phyloP scores from a whole-genome alignment of 495 filamentous ascomycete genomes.

The Neurospora sp. region DNA sequence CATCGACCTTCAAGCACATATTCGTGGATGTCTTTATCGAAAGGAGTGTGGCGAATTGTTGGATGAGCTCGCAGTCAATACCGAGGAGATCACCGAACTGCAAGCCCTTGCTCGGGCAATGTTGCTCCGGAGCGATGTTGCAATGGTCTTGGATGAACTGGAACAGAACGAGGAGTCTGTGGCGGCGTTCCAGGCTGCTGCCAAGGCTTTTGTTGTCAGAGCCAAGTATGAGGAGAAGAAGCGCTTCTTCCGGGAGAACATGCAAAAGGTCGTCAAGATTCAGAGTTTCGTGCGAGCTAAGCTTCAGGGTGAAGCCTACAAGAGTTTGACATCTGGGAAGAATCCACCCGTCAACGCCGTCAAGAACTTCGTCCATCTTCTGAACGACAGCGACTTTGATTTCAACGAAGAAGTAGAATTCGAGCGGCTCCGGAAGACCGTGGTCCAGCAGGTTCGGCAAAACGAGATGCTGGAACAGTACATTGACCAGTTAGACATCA shows the following conservation, averaged over 20 bases:
- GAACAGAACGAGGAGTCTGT: conserved; percentile 72
- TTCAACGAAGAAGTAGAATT: conserved; percentile 99
- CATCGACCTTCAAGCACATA: conserved; percentile 56
- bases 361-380: conserved; percentile 92
- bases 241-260: conserved; percentile 84
- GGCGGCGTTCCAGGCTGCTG: conserved; percentile 62
- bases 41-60: conserved; percentile 40
- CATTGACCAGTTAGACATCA: conserved; percentile 96
- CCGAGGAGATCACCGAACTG: conserved; percentile 48
- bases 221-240: conserved; percentile 71
- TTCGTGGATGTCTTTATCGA: conserved; percentile 53
- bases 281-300: conserved; percentile 91
- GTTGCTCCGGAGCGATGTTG: conserved; percentile 62
- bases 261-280: conserved; percentile 97
- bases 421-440: conserved; percentile 81
- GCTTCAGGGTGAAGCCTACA: conserved; percentile 95
- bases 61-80: conserved; percentile 47
- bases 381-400: conserved; percentile 97
- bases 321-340: conserved; percentile 89
- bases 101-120: conserved; percentile 73
- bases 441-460: conserved; percentile 92
- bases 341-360: conserved; percentile 94
- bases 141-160: conserved; percentile 57
- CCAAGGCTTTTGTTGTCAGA: conserved; percentile 65
- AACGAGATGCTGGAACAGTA: conserved; percentile 97